Evolutionary conservation across 441 rosid species (phyloP).

Genomic region (Jatropha multifida): DNA sequence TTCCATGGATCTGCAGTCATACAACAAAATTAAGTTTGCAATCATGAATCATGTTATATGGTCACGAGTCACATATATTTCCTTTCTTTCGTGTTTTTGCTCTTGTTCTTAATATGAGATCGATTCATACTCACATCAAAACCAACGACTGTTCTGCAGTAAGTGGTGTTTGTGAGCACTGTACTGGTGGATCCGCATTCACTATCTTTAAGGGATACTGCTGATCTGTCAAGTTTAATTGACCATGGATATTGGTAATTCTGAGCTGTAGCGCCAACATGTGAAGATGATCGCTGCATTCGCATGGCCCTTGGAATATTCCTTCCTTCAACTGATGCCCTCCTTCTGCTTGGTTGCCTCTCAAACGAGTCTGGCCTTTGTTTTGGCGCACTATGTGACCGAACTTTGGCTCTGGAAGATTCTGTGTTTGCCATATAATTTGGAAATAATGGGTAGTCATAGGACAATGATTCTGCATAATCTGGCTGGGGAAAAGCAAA

Average conservation of each 20-base stretch:
- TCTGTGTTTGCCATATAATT: conserved; percentile 90
- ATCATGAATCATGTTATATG: too few relatives aligned
- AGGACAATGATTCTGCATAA: conserved; percentile 49
- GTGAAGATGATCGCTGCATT: conserved; percentile 89
- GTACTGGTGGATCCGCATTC: conserved; percentile 88
- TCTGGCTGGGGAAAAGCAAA: conserved; percentile 50
- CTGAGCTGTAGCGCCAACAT: conserved; percentile 58
- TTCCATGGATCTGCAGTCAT: conserved; percentile 39
- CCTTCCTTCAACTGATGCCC: conserved; percentile 55
- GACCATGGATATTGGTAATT: conserved; percentile 69
- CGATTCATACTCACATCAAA: conserved; percentile 49
- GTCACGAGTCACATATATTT: background rate
- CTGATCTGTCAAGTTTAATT: conserved; percentile 72
- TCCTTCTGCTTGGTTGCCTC: conserved; percentile 53
- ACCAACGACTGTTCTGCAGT: conserved; percentile 55
- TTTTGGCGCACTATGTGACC: conserved; percentile 82
- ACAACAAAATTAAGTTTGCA: conserved; percentile 1
- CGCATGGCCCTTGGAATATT: conserved; percentile 59
- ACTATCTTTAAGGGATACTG: conserved; percentile 63
- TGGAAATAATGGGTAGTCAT: conserved; percentile 56
- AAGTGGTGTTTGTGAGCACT: conserved; percentile 61
- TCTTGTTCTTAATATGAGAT: background rate
- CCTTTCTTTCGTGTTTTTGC: background rate
- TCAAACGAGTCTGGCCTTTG: conserved; percentile 65
- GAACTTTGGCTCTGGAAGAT: conserved; percentile 75